These are phyloP conservation scores for Arthrobotrys entomopaga DNA, from an alignment of 2,329 filamentous ascomycete genomes.

Conservation along the genomic window DNA sequence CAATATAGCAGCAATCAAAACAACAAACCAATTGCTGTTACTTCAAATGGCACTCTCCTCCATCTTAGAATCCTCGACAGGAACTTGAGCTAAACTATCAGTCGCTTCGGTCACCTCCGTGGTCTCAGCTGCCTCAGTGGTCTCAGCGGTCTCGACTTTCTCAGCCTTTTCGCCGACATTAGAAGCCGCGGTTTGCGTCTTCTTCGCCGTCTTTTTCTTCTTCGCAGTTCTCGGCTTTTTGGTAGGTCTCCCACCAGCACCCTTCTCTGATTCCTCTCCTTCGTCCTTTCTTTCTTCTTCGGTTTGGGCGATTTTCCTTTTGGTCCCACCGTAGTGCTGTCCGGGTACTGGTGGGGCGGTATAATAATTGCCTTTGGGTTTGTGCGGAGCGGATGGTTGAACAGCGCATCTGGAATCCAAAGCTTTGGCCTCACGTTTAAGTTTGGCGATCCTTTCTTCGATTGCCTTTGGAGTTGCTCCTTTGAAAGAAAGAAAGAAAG, in stretches of 20 bases:
- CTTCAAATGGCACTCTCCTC: conserved; percentile 7
- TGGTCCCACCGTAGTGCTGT: conserved; percentile 25
- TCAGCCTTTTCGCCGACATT: conserved; percentile 15
- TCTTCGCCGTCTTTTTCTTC: conserved; percentile 7
- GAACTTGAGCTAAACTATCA: background rate
- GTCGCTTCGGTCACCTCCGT: background rate
- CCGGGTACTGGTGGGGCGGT: conserved; percentile 41
- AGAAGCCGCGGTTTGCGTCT: background rate
- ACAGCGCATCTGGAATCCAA: conserved; percentile 54
- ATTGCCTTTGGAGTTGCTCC: conserved; percentile 59
- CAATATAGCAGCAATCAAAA: too few relatives aligned
- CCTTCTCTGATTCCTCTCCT: conserved; percentile 23
- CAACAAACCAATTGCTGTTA: too few relatives aligned
- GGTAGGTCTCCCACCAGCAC: background rate
- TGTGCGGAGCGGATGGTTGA: conserved; percentile 41
- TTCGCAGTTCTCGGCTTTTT: background rate
- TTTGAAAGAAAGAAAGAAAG: background rate
- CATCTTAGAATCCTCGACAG: background rate
- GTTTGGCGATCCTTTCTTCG: conserved; percentile 59
- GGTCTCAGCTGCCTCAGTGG: background rate
- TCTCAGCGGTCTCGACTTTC: background rate
- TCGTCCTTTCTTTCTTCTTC: conserved; percentile 10
- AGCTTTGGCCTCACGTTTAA: conserved; percentile 59
- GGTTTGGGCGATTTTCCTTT: conserved; percentile 32
- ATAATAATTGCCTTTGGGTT: conserved; percentile 50